phyloP scores from a whole-genome alignment of 148 eudicot genomes.

The Polygonum aviculare region DNA sequence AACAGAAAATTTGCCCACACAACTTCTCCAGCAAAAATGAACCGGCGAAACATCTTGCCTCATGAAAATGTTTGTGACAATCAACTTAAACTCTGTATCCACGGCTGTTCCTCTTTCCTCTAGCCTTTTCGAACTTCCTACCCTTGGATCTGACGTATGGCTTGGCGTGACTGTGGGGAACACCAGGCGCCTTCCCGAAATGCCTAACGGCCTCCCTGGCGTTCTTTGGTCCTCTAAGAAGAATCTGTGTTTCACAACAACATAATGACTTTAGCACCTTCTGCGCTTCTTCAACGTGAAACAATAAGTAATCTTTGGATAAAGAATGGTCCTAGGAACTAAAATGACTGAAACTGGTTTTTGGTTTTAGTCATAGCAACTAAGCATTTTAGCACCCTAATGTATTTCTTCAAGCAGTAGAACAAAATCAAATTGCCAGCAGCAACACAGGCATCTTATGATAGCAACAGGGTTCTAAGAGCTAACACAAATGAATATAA shows the following conservation, averaged over 20 bases:
- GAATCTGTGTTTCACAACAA: conserved; percentile 34
- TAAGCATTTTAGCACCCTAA: neutral
- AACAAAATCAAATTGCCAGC: too few species aligned
- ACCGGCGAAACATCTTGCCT: neutral
- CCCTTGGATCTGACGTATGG: conserved; percentile 79
- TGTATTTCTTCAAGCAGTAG: neutral
- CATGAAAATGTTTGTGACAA: neutral
- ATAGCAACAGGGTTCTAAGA: too few species aligned
- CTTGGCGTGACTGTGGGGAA: conserved; percentile 90
- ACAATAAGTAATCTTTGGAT: too few species aligned
- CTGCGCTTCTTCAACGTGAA: neutral
- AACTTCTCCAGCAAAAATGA: conserved; percentile 11
- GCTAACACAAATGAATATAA: too few species aligned
- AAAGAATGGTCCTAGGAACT: too few species aligned
- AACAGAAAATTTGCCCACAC: neutral
- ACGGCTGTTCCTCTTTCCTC: conserved; percentile 87
- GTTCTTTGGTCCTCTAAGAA: conserved; percentile 82
- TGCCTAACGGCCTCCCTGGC: conserved; percentile 89
- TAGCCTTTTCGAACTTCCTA: conserved; percentile 72
- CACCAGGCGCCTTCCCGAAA: conserved; percentile 95
- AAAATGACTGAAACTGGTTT: too few species aligned
- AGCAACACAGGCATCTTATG: too few species aligned
- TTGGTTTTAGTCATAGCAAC: neutral
- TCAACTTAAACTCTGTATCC: conserved; percentile 57
- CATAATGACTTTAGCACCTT: neutral